Percentiles rank a stretch among this genome's conserved stretches.
Evolutionary conservation across 2,329 filamentous ascomycete genomes (phyloP).

Genomic region (Chrysoporthe puriensis): DNA sequence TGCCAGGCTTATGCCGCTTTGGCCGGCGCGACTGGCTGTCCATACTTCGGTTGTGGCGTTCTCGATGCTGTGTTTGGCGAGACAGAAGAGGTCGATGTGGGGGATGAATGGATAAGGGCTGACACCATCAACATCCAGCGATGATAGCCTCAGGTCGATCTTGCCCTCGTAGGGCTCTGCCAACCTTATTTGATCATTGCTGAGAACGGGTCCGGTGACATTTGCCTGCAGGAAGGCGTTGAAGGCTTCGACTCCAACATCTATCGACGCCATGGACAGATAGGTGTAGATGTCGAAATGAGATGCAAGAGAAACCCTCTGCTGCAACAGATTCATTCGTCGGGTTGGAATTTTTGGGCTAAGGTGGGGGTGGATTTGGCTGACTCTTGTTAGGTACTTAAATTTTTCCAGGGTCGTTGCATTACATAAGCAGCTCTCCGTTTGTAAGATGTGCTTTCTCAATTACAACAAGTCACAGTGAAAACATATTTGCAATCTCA

Average conservation of each 20-base stretch:
- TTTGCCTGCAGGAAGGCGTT: conserved; percentile 84
- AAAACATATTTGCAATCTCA: background rate
- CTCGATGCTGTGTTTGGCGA: conserved; percentile 62
- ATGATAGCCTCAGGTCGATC: conserved; percentile 64
- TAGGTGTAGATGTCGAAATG: background rate
- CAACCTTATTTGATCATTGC: conserved; percentile 31
- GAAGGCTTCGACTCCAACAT: conserved; percentile 70
- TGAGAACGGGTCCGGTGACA: conserved; percentile 83
- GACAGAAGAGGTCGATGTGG: conserved; percentile 78
- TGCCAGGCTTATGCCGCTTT: conserved; percentile 41
- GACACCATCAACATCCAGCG: conserved; percentile 80
- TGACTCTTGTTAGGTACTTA: conserved; percentile 8
- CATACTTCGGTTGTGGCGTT: conserved; percentile 43
- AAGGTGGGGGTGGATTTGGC: background rate
- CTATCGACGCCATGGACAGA: conserved; percentile 23
- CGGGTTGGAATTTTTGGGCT: background rate
- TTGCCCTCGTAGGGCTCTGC: conserved; percentile 20
- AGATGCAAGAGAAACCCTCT: background rate
- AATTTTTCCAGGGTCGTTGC: conserved; percentile 18
- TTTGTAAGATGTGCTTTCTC: too few species aligned
- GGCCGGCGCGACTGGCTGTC: background rate
- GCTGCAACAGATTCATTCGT: background rate
- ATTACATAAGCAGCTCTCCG: conserved; percentile 12
- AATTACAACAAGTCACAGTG: background rate
- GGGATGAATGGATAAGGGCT: conserved; percentile 85